Evolutionary conservation across 768 basidiomycete genomes (phyloP).

Genomic region (Lyophyllum decastes): DNA sequence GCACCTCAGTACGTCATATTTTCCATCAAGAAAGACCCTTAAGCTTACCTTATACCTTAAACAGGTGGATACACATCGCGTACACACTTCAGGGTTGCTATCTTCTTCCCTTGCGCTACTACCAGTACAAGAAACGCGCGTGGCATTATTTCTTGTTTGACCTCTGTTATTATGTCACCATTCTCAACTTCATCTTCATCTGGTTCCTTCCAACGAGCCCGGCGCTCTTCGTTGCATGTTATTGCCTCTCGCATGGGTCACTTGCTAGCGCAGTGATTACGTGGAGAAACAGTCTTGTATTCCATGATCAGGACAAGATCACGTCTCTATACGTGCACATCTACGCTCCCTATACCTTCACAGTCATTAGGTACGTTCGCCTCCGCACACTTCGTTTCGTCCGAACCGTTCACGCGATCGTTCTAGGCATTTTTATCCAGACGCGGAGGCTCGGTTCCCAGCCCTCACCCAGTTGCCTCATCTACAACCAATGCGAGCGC

Average conservation of each 20-base stretch:
- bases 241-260: slow-evolving; percentile 88
- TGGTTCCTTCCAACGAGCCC: slow-evolving; percentile 85
- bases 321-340: slow-evolving; percentile 95
- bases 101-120: slow-evolving; percentile 82
- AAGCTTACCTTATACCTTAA: slow-evolving; percentile 16
- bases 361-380: slow-evolving; percentile 74
- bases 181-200: slow-evolving; percentile 89
- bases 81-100: slow-evolving; percentile 80
- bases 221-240: slow-evolving; percentile 86
- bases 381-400: not conserved
- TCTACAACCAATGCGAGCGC: slow-evolving; percentile 67
- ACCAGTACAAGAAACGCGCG: slow-evolving; percentile 86
- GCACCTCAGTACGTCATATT: slow-evolving; percentile 71
- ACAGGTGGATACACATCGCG: slow-evolving; percentile 83
- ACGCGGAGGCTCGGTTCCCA: slow-evolving; percentile 81
- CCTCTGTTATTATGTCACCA: slow-evolving; percentile 90
- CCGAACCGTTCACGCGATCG: not conserved
- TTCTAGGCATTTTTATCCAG: slow-evolving; percentile 85
- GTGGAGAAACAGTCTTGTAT: slow-evolving; percentile 98
- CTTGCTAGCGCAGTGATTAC: slow-evolving; percentile 95
- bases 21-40: not conserved
- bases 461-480: slow-evolving; percentile 72
- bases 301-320: slow-evolving; percentile 96
- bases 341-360: slow-evolving; percentile 89
- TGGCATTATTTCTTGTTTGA: slow-evolving; percentile 97